Base-by-base conservation (phyloP, 495 filamentous ascomycete genomes). In the Penicillium manginii region DNA sequence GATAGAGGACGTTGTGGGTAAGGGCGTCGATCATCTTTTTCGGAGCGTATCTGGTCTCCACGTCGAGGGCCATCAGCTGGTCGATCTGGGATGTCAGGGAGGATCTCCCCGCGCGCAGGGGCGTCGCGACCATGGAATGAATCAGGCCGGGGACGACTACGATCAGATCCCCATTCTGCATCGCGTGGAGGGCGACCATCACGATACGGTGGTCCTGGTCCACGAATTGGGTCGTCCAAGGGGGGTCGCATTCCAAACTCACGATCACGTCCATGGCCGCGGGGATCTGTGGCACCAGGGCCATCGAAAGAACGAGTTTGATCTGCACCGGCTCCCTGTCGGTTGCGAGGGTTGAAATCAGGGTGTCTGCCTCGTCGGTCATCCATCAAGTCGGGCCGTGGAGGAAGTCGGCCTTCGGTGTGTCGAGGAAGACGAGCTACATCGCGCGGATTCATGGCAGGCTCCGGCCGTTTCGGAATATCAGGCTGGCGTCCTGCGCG, bases 181-280 rank as follows among this genome's bases (percentile, higher is more conserved):
- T 77, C 75, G 19, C 73, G 67, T 31, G 59, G 67, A 40, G 59
- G 57, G 12, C 72, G 67, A 19, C 62, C 62, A 9, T 78, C 77
- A 22, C 75, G 73, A 52, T 74, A 66, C 15, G 70, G 50, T n/a
- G 68, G 66, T 2, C 70, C 71, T n/a, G 68, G 66, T 2, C 70
- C 71, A 40, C 72, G 77, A 68, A 77, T 78, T 11, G 73, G 68
- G n/a, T 80, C 77, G 15, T 80, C 76, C 32, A 64, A 46, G 21
- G 64, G 62, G 32, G 73, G 69, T 56, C 74, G 64, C 19, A 63
- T 51, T 17, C 65, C 57, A 48, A 71, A 75, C 1, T 77, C 76
- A 33, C 76, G 68, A 22, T 77, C 77, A 48, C 70, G 70, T 14
- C 70, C 73, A 51, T 71, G 73, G 32, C 61, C 63, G 55, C 71